These are phyloP conservation scores for Neonectria hederae DNA, from an alignment of 2,329 filamentous ascomycete species.

Conservation along the genomic window DNA sequence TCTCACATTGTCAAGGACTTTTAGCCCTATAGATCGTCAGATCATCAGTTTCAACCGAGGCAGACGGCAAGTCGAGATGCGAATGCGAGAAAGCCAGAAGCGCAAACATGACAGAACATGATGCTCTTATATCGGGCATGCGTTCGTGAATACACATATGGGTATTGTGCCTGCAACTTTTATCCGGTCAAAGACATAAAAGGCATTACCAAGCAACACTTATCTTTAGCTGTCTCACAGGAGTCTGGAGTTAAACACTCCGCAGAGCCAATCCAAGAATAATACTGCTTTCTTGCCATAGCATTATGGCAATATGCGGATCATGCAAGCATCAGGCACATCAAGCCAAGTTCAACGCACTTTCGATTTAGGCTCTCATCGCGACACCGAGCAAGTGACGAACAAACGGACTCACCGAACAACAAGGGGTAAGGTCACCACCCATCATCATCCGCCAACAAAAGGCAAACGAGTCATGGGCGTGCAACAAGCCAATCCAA, in stretches of 20 bases:
- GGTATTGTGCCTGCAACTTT: background rate
- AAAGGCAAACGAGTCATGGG: slow-evolving; percentile 4
- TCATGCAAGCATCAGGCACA: background rate
- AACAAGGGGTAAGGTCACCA: background rate
- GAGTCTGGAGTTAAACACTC: background rate
- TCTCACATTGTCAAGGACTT: background rate
- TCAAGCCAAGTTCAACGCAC: background rate
- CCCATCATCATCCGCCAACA: slow-evolving; percentile 6
- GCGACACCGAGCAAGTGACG: background rate
- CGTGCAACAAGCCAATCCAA: slow-evolving; percentile 22
- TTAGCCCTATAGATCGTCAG: slow-evolving; percentile 45
- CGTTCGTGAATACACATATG: slow-evolving; percentile 35
- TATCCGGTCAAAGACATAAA: background rate
- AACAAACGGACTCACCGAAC: background rate
- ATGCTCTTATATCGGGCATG: slow-evolving; percentile 43
- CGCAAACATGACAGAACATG: slow-evolving; percentile 44
- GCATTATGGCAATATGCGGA: background rate
- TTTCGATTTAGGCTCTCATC: background rate
- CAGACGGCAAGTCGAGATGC: slow-evolving; percentile 38
- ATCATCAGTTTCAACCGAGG: slow-evolving; percentile 51
- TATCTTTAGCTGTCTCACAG: background rate
- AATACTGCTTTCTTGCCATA: background rate
- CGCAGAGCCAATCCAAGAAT: background rate
- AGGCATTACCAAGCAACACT: background rate
- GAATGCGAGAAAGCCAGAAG: slow-evolving; percentile 39